Conservation (phyloP, 768 basidiomycete species). For the Royoungia palumana region DNA sequence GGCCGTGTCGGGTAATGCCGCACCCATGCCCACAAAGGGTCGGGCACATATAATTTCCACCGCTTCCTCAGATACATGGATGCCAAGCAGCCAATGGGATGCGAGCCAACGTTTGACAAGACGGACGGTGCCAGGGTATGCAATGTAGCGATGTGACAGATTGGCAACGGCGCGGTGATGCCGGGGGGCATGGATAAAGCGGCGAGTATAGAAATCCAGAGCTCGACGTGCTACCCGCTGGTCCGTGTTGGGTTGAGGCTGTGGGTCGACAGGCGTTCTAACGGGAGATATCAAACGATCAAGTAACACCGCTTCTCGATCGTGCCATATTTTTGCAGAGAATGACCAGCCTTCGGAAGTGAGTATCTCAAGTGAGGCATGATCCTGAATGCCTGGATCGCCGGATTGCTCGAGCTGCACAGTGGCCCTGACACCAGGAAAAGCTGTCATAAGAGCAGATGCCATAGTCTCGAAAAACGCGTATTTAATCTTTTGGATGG, state of each 20-base stretch:
- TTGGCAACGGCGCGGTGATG: slow-evolving; percentile 84
- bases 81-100: slow-evolving; percentile 79
- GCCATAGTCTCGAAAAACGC: slow-evolving; percentile 88
- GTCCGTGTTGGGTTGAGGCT: slow-evolving; percentile 32
- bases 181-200: slow-evolving; percentile 75
- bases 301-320: slow-evolving; percentile 77
- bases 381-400: slow-evolving; percentile 61
- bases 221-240: slow-evolving; percentile 55
- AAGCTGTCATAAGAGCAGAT: slow-evolving; percentile 51
- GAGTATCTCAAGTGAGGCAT: slow-evolving; percentile 69
- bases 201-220: slow-evolving; percentile 57
- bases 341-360: slow-evolving; percentile 87
- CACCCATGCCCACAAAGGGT: slow-evolving; percentile 60
- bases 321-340: slow-evolving; percentile 78
- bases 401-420: slow-evolving; percentile 57
- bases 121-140: slow-evolving; percentile 82
- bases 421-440: slow-evolving; percentile 48
- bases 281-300: slow-evolving; percentile 58
- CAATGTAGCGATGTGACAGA: slow-evolving; percentile 72
- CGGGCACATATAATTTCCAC: slow-evolving; percentile 83
- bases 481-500: slow-evolving; percentile 91
- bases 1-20: slow-evolving; percentile 33
- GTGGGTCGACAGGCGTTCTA: slow-evolving; percentile 19
- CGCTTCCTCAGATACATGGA: slow-evolving; percentile 71
- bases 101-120: slow-evolving; percentile 93